Percentiles rank a stretch among this genome's conserved stretches.
phyloP scores from a whole-genome alignment of 805 yeast genomes.

The Candida saitoana region DNA sequence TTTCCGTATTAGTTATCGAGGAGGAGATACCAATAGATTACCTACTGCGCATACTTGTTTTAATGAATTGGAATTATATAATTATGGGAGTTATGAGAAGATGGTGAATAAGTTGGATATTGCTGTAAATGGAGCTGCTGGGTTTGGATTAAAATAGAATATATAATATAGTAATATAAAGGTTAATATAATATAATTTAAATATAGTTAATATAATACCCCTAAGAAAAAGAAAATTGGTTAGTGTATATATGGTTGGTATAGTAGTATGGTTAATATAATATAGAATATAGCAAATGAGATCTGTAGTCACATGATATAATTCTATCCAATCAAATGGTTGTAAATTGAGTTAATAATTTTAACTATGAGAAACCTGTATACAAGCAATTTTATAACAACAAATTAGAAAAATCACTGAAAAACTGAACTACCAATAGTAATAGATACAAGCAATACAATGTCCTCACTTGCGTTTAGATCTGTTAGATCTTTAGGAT shows the following conservation, averaged over 20 bases:
- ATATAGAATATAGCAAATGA: too few relatives aligned
- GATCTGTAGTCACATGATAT: too few relatives aligned
- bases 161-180: not conserved
- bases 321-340: not conserved
- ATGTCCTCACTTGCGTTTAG: slow-evolving; percentile 43
- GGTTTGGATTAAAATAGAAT: slow-evolving; percentile 69
- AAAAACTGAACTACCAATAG: not conserved
- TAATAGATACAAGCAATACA: slow-evolving; percentile 7
- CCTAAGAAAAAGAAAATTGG: too few relatives aligned
- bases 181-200: not conserved
- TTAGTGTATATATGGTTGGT: not conserved
- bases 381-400: not conserved
- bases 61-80: slow-evolving; percentile 77
- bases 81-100: slow-evolving; percentile 54
- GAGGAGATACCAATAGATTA: slow-evolving; percentile 43
- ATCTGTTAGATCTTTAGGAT: slow-evolving; percentile 40
- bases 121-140: slow-evolving; percentile 78
- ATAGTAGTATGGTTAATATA: not conserved
- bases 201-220: too few relatives aligned
- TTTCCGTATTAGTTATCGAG: slow-evolving; percentile 60
- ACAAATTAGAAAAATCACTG: not conserved
- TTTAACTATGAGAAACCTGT: not conserved
- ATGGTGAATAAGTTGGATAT: slow-evolving; percentile 53
- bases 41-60: slow-evolving; percentile 95
- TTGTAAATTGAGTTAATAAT: not conserved